Base-by-base conservation (phyloP, 768 basidiomycete species). In the Rhizopogon sp. region DNA sequence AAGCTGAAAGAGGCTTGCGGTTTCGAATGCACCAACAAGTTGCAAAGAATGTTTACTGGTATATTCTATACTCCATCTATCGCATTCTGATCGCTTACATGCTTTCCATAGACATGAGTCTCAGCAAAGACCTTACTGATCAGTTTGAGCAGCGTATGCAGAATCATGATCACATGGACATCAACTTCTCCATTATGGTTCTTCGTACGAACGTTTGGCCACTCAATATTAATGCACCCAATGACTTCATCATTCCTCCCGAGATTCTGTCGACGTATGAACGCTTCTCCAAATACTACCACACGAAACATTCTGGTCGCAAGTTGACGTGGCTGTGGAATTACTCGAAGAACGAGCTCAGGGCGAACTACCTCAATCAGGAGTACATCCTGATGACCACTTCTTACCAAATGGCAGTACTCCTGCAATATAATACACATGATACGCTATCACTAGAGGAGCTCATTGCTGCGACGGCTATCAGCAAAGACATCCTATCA, bases 251-350 rank as follows among this genome's bases (percentile, higher is more conserved):
- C 58, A 88, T 98, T 53, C 97, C 97, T 0, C 71, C 82, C 5
- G 94, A 98, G 69, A 86, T 98, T 56, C 75, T 85, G n/a, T 81
- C 88, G 20, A 92, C 88, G 7, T 93, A 94, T 67, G 89, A 95
- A 55, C 84, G 92, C 43, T 99, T 98, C 79, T 83, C 85, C 59
- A 84, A 85, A 57, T 98, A 93, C 76, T 98, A 98, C 70, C 89
- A 91, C 65, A 85, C 84, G 66, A 93, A 95, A 70, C 93, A 96
- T 70, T 90, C 87, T 4, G 95, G 94, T 14, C 87, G 95, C 58
- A 96, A 96, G 66, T 80, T 99, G 43, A 94, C 91, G 1, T 99
- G 96, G 96, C 75, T 98, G 9, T 99, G 96, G 96, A 96, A 97
- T 65, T 92, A 94, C 69, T 93, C 87, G 56, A 96, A 95, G 76